These are phyloP conservation scores for Striga asiatica DNA, from an alignment of 257 asterid species.

Conservation along the genomic window DNA sequence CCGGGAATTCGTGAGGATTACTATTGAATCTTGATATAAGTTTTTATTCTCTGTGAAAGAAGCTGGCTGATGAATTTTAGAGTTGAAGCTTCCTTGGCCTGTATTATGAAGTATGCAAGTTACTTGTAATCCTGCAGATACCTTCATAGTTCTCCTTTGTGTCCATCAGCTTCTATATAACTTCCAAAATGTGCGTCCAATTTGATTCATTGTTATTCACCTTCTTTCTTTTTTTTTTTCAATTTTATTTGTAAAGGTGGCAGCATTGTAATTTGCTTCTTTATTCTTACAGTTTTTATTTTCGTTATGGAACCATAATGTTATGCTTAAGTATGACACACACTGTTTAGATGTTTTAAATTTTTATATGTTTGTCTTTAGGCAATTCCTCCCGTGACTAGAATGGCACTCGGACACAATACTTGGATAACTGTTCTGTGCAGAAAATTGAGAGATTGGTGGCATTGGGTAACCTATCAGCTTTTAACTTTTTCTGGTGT, in stretches of 20 bases:
- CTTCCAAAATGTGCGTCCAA: not conserved
- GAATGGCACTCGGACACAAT: conserved; percentile 79
- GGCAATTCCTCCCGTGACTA: conserved; percentile 95
- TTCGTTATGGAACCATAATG: too few relatives aligned
- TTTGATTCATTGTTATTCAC: not conserved
- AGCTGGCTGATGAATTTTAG: not conserved
- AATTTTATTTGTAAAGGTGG: conserved; percentile 9
- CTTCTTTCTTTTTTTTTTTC: not conserved
- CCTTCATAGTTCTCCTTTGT: not conserved
- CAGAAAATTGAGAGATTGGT: conserved; percentile 90
- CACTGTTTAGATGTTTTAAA: conserved; percentile 7
- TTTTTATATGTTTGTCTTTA: conserved; percentile 21
- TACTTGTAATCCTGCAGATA: not conserved
- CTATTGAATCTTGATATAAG: not conserved
- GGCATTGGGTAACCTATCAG: conserved; percentile 85
- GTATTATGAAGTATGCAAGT: not conserved
- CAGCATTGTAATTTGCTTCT: not conserved
- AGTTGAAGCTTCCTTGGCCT: not conserved
- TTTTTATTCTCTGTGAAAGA: not conserved
- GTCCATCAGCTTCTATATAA: not conserved
- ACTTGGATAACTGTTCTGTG: conserved; percentile 95
- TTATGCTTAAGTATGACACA: not conserved
- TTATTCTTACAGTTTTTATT: not conserved
- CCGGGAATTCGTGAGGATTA: too few relatives aligned
- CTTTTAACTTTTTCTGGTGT: conserved; percentile 10